phyloP scores from a whole-genome alignment of 441 rosid species.

The Erodium chrysanthum region DNA sequence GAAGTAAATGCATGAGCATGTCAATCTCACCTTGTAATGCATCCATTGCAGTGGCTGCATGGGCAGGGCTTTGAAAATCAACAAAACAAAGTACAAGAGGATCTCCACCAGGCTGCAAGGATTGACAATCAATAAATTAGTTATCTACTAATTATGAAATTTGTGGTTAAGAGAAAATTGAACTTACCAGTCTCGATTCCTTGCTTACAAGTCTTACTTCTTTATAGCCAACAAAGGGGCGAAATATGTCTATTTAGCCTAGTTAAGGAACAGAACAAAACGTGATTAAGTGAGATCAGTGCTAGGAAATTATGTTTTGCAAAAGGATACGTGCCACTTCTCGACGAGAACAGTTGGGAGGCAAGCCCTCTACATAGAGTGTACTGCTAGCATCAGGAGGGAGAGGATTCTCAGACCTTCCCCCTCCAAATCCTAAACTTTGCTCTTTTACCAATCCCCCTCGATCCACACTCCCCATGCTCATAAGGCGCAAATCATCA shows the following conservation, averaged over 20 bases:
- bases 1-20: neutral
- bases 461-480: constrained; percentile 31
- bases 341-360: constrained; percentile 40
- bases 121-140: neutral
- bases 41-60: constrained; percentile 57
- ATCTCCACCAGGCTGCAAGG: constrained; percentile 47
- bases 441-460: constrained; percentile 32
- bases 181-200: constrained; percentile 48
- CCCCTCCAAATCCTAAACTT: constrained; percentile 31
- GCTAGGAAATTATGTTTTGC: neutral
- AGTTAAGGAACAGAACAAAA: constrained; percentile 28
- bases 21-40: constrained; percentile 52
- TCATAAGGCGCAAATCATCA: constrained; percentile 31
- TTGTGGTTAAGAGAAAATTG: neutral
- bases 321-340: constrained; percentile 62
- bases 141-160: neutral
- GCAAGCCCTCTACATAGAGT: constrained; percentile 59
- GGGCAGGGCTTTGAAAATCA: constrained; percentile 56
- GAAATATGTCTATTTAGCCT: constrained; percentile 40
- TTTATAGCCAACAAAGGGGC: constrained; percentile 63
- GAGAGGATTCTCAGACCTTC: constrained; percentile 38
- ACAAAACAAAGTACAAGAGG: constrained; percentile 51
- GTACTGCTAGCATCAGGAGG: constrained; percentile 54
- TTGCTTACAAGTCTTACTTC: constrained; percentile 61
- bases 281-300: constrained; percentile 9